Base-by-base conservation (phyloP, 2,329 filamentous ascomycete genomes). In the Leptographium lundbergii region DNA sequence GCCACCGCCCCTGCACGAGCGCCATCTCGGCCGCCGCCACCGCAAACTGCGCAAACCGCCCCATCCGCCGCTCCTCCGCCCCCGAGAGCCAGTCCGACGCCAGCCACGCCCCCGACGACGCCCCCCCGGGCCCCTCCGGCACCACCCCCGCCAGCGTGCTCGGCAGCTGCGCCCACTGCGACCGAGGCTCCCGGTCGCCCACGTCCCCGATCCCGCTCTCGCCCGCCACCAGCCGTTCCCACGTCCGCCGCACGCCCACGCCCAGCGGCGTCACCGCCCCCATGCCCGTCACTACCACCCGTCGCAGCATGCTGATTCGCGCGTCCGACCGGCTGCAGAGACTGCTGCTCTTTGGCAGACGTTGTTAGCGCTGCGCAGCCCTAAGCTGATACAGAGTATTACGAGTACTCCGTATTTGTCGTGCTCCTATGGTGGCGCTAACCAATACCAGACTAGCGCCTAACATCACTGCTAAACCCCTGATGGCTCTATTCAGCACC, bases 1-100 rank as follows among this genome's bases (percentile, higher is more conserved):
- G 74, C 89, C 91, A 96, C 2, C 80, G 83, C 0, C 92, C 87
- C 75, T 97, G 90, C 32, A 81, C 73, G 57, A 99, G 75, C 0
- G 94, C 94, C 80, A 97, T 94, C 56, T 89, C 82, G 0, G 89
- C 81, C 3, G 91, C 90, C 14, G 88, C 90, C 68, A 96, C 80
- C 17, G 91, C 92, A 74, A 95, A 97, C 71, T 97, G 91, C 4
- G 91, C 82, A 69, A 97, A 97, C 27, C 77, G 79, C n/a, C 94
- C 91, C 85, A 95, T 95, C 67, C 89, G 87, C 5, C 91, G 82
- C 67, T 81, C 77, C 60, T 85, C 81, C 1, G 75, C 69, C 27
- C 72, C 68, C 53, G 70, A 72, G 56, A 84, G 67, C 79, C 81
- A 86, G 64, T 84, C 77, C 13, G 73, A 70, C 1, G 78, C 68